Conservation (phyloP, 148 eudicot genomes). For the Vaccinium corymbosum region DNA sequence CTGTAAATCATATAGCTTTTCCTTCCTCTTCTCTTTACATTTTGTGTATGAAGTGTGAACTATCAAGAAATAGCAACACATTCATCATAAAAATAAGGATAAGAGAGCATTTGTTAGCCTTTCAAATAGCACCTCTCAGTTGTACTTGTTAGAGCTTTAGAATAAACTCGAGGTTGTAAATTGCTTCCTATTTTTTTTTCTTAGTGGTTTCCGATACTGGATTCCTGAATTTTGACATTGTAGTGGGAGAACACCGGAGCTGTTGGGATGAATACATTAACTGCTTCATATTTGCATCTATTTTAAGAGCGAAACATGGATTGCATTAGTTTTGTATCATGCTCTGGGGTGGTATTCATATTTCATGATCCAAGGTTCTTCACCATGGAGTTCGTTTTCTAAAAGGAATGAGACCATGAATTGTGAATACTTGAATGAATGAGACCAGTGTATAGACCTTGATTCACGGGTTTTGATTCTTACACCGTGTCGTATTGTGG, state of each 20-base stretch:
- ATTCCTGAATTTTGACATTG: slow-evolving; percentile 3
- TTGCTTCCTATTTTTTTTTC: background rate
- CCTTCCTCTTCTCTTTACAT: background rate
- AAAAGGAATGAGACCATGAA: background rate
- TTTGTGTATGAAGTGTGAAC: slow-evolving; percentile 12
- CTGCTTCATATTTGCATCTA: background rate
- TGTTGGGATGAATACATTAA: background rate
- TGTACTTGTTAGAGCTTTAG: background rate
- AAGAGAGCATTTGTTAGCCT: slow-evolving; percentile 15
- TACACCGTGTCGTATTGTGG: background rate
- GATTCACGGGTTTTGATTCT: background rate
- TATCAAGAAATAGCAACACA: slow-evolving; percentile 16
- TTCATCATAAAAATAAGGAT: slow-evolving; percentile 14
- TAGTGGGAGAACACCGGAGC: background rate
- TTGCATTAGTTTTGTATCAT: background rate
- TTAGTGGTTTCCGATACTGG: background rate
- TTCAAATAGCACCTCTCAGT: background rate
- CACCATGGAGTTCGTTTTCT: background rate
- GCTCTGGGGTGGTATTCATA: background rate
- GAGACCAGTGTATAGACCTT: background rate
- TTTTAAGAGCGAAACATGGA: background rate
- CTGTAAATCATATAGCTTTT: slow-evolving; percentile 14
- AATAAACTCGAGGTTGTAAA: background rate
- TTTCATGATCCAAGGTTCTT: background rate
- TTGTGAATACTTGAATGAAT: background rate